Percentiles rank a stretch among this genome's conserved stretches.
phyloP scores from a whole-genome alignment of 805 yeast species.

The Candida tallmaniae region DNA sequence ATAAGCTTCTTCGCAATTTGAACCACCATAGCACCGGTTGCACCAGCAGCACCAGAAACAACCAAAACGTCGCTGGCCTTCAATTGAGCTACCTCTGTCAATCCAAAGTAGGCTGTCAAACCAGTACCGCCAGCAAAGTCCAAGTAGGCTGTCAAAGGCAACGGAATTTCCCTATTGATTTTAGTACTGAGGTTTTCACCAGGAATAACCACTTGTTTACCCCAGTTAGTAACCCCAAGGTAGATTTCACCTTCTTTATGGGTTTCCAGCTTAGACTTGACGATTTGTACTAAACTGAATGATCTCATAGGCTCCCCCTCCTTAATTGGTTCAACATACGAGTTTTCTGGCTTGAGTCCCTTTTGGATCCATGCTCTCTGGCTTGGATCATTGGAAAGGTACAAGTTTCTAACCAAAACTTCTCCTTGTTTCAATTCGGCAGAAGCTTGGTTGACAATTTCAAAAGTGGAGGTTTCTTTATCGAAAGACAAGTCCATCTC shows the following conservation, averaged over 20 bases:
- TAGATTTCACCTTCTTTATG: constrained; percentile 23
- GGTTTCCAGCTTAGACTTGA: constrained; percentile 19
- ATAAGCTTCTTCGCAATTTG: constrained; percentile 27
- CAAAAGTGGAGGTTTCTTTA: constrained; percentile 27
- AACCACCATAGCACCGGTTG: constrained; percentile 28
- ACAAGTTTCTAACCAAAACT: constrained; percentile 22
- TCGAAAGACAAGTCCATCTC: constrained; percentile 17
- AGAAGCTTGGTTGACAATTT: constrained; percentile 14
- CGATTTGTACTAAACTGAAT: constrained; percentile 20
- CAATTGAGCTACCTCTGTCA: constrained; percentile 30
- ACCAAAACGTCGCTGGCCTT: constrained; percentile 18
- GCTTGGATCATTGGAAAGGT: constrained; percentile 33
- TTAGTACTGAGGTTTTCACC: constrained; percentile 14
- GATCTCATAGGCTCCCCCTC: constrained; percentile 20
- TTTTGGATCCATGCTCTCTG: constrained; percentile 36
- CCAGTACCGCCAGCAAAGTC: constrained; percentile 25
- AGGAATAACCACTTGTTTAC: constrained; percentile 17
- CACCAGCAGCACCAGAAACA: constrained; percentile 32
- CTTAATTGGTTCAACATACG: constrained; percentile 19
- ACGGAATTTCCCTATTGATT: constrained; percentile 10
- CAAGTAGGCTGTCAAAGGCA: constrained; percentile 23
- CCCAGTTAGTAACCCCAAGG: constrained; percentile 18
- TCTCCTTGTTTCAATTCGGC: constrained; percentile 19
- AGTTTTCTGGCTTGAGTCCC: constrained; percentile 17
- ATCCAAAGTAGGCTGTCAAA: constrained; percentile 26